A percentile compares a stretch with the other conserved stretches of the same genome.
These are phyloP conservation scores for Fusarium decemcellulare DNA, from an alignment of 2,329 filamentous ascomycete genomes.

Conservation along the genomic window DNA sequence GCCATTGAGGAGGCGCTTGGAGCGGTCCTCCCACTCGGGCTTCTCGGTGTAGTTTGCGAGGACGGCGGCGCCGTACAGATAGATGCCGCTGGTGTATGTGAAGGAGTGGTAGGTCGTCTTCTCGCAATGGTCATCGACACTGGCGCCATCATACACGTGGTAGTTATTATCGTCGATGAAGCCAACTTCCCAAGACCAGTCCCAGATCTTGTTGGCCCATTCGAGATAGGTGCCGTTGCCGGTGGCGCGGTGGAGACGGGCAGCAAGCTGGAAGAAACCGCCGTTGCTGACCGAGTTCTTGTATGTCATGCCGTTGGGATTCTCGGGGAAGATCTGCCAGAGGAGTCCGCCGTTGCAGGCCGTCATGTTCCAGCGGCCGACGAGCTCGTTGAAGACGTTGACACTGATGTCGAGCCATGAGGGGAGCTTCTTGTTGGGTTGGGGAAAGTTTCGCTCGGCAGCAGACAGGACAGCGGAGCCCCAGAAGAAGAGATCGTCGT, in stretches of 20 bases:
- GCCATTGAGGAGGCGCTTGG: conserved; percentile 66
- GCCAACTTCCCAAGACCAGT: conserved; percentile 72
- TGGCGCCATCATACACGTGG: conserved; percentile 75
- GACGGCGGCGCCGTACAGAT: conserved; percentile 74
- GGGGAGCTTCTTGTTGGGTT: conserved; percentile 69
- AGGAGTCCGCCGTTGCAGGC: conserved; percentile 80
- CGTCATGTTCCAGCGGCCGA: conserved; percentile 76
- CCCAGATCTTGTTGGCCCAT: conserved; percentile 77
- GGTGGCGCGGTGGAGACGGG: conserved; percentile 79
- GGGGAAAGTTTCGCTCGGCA: conserved; percentile 77
- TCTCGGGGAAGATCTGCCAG: conserved; percentile 86
- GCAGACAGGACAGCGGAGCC: conserved; percentile 77
- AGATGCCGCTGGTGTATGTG: conserved; percentile 76
- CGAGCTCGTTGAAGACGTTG: conserved; percentile 81
- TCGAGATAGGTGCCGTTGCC: conserved; percentile 75
- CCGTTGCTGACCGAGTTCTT: conserved; percentile 88
- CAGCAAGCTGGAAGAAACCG: conserved; percentile 85
- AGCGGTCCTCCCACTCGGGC: conserved; percentile 67
- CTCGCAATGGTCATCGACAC: conserved; percentile 67
- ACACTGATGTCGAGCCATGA: conserved; percentile 77
- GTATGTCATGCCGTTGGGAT: conserved; percentile 82
- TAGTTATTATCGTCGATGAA: conserved; percentile 68
- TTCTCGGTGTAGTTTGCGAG: conserved; percentile 73
- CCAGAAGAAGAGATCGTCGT: conserved; percentile 85
- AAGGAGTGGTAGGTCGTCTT: conserved; percentile 69